These are phyloP conservation scores for Avicennia marina DNA, from an alignment of 257 asterid genomes.

Conservation along the genomic window DNA sequence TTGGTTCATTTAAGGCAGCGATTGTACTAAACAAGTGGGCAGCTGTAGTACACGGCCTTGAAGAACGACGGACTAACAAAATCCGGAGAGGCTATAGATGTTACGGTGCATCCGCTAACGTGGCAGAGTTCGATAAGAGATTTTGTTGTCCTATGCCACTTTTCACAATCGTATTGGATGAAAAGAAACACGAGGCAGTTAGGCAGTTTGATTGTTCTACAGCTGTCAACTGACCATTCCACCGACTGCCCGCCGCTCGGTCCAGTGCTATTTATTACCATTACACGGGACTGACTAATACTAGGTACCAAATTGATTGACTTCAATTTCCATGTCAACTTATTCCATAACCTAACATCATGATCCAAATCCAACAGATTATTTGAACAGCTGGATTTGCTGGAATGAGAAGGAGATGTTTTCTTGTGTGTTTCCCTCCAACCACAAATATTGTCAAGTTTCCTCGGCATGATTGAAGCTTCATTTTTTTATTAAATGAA, in stretches of 20 bases:
- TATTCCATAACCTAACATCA: neutral
- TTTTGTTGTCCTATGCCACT: neutral
- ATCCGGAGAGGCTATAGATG: too few relatives aligned
- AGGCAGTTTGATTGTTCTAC: constrained; percentile 39
- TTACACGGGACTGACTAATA: too few relatives aligned
- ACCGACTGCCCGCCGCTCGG: constrained; percentile 36
- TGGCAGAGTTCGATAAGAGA: neutral
- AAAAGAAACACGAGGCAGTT: constrained; percentile 23
- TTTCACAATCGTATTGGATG: neutral
- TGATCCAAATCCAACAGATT: neutral
- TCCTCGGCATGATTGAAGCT: neutral
- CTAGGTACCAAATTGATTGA: too few relatives aligned
- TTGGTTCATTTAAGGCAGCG: too few relatives aligned
- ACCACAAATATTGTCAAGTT: constrained; percentile 17
- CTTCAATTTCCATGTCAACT: neutral
- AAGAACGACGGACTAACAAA: too few relatives aligned
- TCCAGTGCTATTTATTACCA: too few relatives aligned
- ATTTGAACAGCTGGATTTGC: neutral
- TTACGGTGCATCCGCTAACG: neutral
- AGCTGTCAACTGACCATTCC: constrained; percentile 34
- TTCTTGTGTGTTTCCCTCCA: constrained; percentile 31
- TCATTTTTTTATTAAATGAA: too few relatives aligned
- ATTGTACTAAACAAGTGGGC: neutral
- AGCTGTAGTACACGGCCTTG: neutral
- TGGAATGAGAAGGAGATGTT: neutral